These are phyloP conservation scores for Modicella reniformis DNA, from an alignment of 371 early-diverging fungal genomes.

Conservation along the genomic window DNA sequence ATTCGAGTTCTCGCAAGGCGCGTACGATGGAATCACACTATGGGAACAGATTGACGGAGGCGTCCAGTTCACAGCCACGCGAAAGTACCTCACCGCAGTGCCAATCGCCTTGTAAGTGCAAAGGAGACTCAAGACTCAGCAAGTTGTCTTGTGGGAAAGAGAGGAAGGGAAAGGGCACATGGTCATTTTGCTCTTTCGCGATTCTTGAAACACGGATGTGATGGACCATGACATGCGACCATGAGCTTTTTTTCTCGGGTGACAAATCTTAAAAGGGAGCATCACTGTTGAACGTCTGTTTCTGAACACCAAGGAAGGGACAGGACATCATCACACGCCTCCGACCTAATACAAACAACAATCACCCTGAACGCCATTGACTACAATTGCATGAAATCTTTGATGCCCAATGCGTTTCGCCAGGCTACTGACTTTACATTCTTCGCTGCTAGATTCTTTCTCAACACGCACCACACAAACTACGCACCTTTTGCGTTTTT, in stretches of 20 bases:
- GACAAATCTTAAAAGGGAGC: slow-evolving; percentile 18
- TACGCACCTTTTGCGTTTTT: slow-evolving; percentile 89
- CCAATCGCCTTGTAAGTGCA: slow-evolving; percentile 90
- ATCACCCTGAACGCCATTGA: too few relatives aligned
- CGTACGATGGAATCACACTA: slow-evolving; percentile 91
- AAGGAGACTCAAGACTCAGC: not conserved
- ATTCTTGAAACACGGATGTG: too few relatives aligned
- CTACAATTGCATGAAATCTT: too few relatives aligned
- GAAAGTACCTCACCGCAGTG: slow-evolving; percentile 92
- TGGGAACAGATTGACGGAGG: slow-evolving; percentile 99
- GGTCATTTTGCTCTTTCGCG: slow-evolving; percentile 3
- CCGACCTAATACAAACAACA: not conserved
- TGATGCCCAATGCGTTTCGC: not conserved
- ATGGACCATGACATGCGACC: not conserved
- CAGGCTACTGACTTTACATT: not conserved
- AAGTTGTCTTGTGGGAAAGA: not conserved
- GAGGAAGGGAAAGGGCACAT: not conserved
- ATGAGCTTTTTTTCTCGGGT: not conserved
- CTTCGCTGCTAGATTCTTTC: slow-evolving; percentile 78
- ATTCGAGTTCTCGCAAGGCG: slow-evolving; percentile 93
- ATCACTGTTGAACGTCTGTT: too few relatives aligned
- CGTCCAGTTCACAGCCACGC: slow-evolving; percentile 95
- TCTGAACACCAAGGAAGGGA: too few relatives aligned
- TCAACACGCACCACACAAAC: slow-evolving; percentile 94
- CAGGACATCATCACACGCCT: not conserved